A percentile compares a stretch with the other conserved stretches of the same genome.
Evolutionary conservation across 2,329 filamentous ascomycete species (phyloP).

Genomic region (Emydomyces testavorans): DNA sequence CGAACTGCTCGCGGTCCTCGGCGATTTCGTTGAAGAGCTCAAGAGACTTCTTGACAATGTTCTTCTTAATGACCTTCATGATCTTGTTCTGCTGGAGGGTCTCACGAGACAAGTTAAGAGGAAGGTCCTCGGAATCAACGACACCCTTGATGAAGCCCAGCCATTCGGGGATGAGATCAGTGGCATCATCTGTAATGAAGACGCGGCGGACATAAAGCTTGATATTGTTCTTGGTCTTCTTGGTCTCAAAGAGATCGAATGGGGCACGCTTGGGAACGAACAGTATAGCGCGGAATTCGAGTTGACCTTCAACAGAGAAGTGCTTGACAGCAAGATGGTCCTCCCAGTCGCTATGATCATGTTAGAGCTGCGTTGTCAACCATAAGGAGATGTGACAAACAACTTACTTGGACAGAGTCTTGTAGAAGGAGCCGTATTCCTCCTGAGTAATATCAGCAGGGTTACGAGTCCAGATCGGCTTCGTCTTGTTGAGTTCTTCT

Average conservation of each 20-base stretch:
- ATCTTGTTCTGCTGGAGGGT: conserved; percentile 99
- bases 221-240: conserved; percentile 99
- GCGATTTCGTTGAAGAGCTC: conserved; percentile 99
- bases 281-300: conserved; percentile 99
- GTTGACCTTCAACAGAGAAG: conserved; percentile 99
- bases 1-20: conserved; percentile 99
- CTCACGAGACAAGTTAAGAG: conserved; percentile 99
- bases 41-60: conserved; percentile 99
- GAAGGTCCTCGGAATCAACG: conserved; percentile 98
- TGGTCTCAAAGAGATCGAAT: conserved; percentile 99
- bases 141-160: conserved; percentile 99
- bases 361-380: conserved; percentile 14
- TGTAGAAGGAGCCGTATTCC: conserved; percentile 99
- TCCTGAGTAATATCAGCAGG: conserved; percentile 87
- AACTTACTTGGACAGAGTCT: conserved; percentile 77
- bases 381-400: not conserved
- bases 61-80: conserved; percentile 99
- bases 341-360: conserved; percentile 65
- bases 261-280: conserved; percentile 99
- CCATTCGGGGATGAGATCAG: conserved; percentile 98
- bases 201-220: conserved; percentile 99
- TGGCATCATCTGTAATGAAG: conserved; percentile 99
- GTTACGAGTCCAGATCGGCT: conserved; percentile 99
- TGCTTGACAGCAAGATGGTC: conserved; percentile 99
- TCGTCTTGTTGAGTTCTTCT: conserved; percentile 99